phyloP scores from a whole-genome alignment of 2,329 filamentous ascomycete species.

The Aspergillus luchuensis region DNA sequence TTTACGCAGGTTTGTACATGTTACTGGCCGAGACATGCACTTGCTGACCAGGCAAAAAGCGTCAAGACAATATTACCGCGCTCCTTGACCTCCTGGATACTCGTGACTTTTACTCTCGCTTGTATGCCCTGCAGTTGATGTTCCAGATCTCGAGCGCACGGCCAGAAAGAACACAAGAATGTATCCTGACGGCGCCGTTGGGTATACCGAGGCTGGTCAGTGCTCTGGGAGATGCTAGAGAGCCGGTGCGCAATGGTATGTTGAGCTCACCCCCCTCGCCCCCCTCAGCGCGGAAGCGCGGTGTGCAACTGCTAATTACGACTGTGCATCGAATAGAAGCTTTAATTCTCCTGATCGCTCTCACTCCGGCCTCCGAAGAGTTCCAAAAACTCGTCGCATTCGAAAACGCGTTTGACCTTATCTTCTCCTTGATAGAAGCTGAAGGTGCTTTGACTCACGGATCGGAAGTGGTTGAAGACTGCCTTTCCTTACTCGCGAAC shows the following conservation, averaged over 20 bases:
- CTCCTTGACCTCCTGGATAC: constrained; percentile 87
- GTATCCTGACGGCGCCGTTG: constrained; percentile 82
- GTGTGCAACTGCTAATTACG: constrained; percentile 15
- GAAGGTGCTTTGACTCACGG: constrained; percentile 84
- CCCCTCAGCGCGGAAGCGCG: neutral
- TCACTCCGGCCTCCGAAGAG: constrained; percentile 83
- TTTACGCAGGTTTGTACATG: constrained; percentile 73
- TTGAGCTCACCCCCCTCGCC: neutral
- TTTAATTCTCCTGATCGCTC: constrained; percentile 79
- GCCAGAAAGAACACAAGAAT: constrained; percentile 91
- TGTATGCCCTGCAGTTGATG: constrained; percentile 89
- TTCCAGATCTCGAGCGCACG: constrained; percentile 81
- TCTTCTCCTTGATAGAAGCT: constrained; percentile 77
- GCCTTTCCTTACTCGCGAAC: constrained; percentile 85
- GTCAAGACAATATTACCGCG: constrained; percentile 92
- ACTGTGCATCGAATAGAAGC: constrained; percentile 58
- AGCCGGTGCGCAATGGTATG: constrained; percentile 77
- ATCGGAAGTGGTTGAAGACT: constrained; percentile 87
- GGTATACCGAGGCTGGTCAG: constrained; percentile 85
- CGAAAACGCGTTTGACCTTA: constrained; percentile 85
- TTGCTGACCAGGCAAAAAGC: constrained; percentile 59
- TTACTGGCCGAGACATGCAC: constrained; percentile 11
- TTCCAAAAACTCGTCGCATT: constrained; percentile 95
- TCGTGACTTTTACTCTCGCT: constrained; percentile 82
- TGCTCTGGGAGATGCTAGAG: constrained; percentile 79